These are phyloP conservation scores for Stagonosporopsis rhizophila DNA, from an alignment of 2,329 filamentous ascomycete species.

Conservation along the genomic window DNA sequence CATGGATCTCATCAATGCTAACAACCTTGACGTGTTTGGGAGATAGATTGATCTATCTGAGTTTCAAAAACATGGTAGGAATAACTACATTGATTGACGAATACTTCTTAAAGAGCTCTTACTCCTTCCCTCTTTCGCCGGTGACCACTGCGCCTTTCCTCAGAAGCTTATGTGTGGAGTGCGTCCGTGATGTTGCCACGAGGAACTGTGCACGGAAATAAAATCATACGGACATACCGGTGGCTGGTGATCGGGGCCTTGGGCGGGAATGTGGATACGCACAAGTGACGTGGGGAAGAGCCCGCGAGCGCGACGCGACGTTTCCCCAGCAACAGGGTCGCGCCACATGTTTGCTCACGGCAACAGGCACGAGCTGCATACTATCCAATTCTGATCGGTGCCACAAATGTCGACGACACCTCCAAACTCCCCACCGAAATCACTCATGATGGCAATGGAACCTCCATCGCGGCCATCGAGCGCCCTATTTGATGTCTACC, in stretches of 20 bases:
- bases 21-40: slow-evolving; percentile 19
- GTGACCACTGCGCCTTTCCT: neutral
- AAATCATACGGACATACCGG: too few species aligned
- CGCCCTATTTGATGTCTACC: slow-evolving; percentile 87
- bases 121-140: neutral
- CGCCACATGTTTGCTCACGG: slow-evolving; percentile 17
- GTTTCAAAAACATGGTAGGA: too few species aligned
- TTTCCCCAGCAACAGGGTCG: slow-evolving; percentile 3
- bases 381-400: slow-evolving; percentile 3
- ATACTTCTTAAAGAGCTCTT: neutral
- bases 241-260: too few species aligned
- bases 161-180: too few species aligned
- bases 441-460: slow-evolving; percentile 43
- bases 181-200: too few species aligned
- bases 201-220: too few species aligned
- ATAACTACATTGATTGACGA: neutral
- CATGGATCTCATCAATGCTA: slow-evolving; percentile 53
- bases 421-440: slow-evolving; percentile 14
- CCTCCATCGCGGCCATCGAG: slow-evolving; percentile 45
- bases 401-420: slow-evolving; percentile 16
- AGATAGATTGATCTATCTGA: neutral
- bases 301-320: slow-evolving; percentile 10
- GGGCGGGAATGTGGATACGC: too few species aligned
- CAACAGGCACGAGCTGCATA: slow-evolving; percentile 18
- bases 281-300: neutral